phyloP scores from a whole-genome alignment of 495 filamentous ascomycete species.

The Letharia lupina region DNA sequence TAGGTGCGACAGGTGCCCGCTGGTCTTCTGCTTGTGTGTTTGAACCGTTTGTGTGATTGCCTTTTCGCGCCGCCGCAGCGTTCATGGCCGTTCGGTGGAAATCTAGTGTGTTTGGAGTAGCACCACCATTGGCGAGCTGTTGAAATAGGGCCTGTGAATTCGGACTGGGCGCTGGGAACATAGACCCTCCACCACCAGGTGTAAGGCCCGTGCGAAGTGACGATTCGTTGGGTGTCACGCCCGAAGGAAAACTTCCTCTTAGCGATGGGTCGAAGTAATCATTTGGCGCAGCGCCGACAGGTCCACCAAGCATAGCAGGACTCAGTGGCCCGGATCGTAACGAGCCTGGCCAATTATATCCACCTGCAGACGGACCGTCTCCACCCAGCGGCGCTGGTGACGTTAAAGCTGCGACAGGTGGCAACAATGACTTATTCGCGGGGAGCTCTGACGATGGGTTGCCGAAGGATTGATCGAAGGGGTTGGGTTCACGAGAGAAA shows the following conservation, averaged over 20 bases:
- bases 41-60: slow-evolving; percentile 38
- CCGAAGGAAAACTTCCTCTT: slow-evolving; percentile 63
- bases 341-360: slow-evolving; percentile 76
- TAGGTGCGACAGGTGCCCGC: slow-evolving; percentile 37
- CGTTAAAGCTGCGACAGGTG: slow-evolving; percentile 82
- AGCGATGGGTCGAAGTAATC: slow-evolving; percentile 80
- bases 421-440: slow-evolving; percentile 64
- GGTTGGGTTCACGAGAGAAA: slow-evolving; percentile 81
- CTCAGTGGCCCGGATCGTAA: slow-evolving; percentile 88
- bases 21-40: slow-evolving; percentile 46
- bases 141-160: slow-evolving; percentile 74
- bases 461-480: slow-evolving; percentile 89
- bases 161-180: slow-evolving; percentile 90
- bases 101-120: slow-evolving; percentile 84
- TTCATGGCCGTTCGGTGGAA: slow-evolving; percentile 90
- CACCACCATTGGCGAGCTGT: slow-evolving; percentile 66
- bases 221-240: slow-evolving; percentile 83
- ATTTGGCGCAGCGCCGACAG: slow-evolving; percentile 55
- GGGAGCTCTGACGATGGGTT: slow-evolving; percentile 71
- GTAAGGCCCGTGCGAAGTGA: slow-evolving; percentile 86
- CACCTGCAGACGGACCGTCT: slow-evolving; percentile 53
- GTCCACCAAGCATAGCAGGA: slow-evolving; percentile 94
- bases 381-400: slow-evolving; percentile 77
- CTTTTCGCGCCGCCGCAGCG: slow-evolving; percentile 54
- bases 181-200: slow-evolving; percentile 90